Evolutionary conservation across 768 basidiomycete species (phyloP).

Genomic region (Leccinum sublutescens): DNA sequence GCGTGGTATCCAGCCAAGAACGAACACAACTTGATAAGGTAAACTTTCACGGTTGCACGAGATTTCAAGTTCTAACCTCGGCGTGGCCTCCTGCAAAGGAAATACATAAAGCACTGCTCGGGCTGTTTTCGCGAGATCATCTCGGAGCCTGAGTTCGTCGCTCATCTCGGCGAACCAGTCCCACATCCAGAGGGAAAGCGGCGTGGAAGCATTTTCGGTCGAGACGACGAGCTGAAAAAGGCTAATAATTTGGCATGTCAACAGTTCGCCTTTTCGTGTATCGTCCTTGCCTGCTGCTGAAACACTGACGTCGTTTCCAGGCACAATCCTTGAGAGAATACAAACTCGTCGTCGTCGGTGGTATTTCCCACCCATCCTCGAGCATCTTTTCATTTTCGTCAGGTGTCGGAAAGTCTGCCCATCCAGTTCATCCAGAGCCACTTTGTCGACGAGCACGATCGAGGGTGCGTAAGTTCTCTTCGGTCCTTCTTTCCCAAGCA

Average conservation of each 20-base stretch:
- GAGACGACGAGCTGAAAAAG: conserved; percentile 83
- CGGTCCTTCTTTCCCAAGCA: background rate
- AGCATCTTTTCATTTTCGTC: background rate
- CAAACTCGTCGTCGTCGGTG: conserved; percentile 91
- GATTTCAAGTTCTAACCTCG: background rate
- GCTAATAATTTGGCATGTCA: conserved; percentile 35
- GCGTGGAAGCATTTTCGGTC: conserved; percentile 79
- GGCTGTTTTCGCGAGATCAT: conserved; percentile 65
- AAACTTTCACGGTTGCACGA: conserved; percentile 4
- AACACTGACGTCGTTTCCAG: conserved; percentile 33
- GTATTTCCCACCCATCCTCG: conserved; percentile 40
- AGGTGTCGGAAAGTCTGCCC: conserved; percentile 74
- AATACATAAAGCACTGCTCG: conserved; percentile 64
- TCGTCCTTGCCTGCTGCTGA: background rate
- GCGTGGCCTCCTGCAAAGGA: conserved; percentile 32
- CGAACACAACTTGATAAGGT: conserved; percentile 78
- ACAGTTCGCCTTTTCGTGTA: background rate
- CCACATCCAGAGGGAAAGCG: conserved; percentile 57
- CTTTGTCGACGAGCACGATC: conserved; percentile 84
- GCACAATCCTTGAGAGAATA: conserved; percentile 94
- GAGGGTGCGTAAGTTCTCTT: conserved; percentile 54
- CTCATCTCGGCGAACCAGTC: conserved; percentile 69
- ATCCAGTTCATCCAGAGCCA: conserved; percentile 98
- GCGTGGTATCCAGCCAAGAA: conserved; percentile 77
- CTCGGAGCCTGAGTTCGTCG: conserved; percentile 55